A percentile compares a stretch with the other conserved stretches of the same genome.
These are phyloP conservation scores for Pythium vanterpoolii DNA, from an alignment of 352 stramenopile genomes.

Conservation along the genomic window DNA sequence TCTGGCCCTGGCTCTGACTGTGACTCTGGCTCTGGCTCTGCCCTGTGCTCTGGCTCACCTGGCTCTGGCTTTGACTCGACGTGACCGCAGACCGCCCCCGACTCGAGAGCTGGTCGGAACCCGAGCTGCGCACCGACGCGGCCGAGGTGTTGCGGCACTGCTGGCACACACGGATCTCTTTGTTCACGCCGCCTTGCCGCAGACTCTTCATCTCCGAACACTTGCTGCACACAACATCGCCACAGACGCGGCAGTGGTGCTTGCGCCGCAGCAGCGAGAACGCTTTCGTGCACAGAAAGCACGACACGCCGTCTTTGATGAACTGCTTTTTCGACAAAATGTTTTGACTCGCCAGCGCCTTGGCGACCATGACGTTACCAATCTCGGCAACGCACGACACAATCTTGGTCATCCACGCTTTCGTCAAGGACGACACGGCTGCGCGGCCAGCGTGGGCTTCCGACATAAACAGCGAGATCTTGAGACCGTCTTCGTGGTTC, in stretches of 20 bases:
- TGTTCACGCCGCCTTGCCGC: slow-evolving; percentile 55
- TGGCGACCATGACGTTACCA: slow-evolving; percentile 57
- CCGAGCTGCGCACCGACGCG: slow-evolving; percentile 61
- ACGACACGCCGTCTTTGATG: slow-evolving; percentile 68
- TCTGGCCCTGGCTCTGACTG: slow-evolving; percentile 7
- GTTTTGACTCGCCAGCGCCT: slow-evolving; percentile 54
- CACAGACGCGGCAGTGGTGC: slow-evolving; percentile 83
- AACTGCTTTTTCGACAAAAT: slow-evolving; percentile 77
- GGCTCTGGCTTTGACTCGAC: slow-evolving; percentile 11
- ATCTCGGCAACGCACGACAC: slow-evolving; percentile 71
- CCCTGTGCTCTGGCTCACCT: slow-evolving; percentile 2
- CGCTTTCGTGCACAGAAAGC: slow-evolving; percentile 67
- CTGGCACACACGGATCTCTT: slow-evolving; percentile 74
- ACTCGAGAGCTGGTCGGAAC: slow-evolving; percentile 36
- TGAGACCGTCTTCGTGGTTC: slow-evolving; percentile 45
- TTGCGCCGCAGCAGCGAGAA: slow-evolving; percentile 80
- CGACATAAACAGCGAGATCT: slow-evolving; percentile 72
- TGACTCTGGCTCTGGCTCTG: slow-evolving; percentile 9
- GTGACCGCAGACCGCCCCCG: slow-evolving; percentile 21
- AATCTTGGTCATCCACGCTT: slow-evolving; percentile 82
- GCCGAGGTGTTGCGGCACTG: slow-evolving; percentile 60
- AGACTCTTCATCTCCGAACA: slow-evolving; percentile 80
- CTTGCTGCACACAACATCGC: slow-evolving; percentile 82
- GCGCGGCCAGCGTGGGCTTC: slow-evolving; percentile 72
- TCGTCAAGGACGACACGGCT: slow-evolving; percentile 66